Evolutionary conservation across 108 stramenopile genomes (phyloP), one percentile per base, ranked within the genome.

Genomic region (Mediolabrus comicus): DNA sequence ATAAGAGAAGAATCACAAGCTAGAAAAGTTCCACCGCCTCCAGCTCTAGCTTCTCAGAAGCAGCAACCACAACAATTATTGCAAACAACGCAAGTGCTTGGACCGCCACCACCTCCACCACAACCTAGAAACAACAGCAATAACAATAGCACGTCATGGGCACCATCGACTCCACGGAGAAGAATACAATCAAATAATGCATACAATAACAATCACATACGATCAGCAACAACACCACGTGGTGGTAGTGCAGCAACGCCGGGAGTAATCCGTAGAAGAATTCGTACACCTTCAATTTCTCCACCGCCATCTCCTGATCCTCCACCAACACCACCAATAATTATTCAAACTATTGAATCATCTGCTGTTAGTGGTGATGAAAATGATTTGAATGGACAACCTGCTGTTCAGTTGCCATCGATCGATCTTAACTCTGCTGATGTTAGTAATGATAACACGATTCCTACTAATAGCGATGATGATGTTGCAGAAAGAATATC

Each of bases 251-350:
- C 34, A 19, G 55, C 79, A 16, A 78, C 58, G 32, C 75, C 80
- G 2, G 75, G 80, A n/a, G 63, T 81, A 26, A 81, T 81, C 46
- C 80, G 80, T 53, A 22, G 64, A 28, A 66, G 46, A 31, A 22
- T 81, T 35, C 75, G 80, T 13, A 65, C 63, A 17, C 75, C 71
- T 4, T 81, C 65, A 0, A 26, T 72, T 24, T 72, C 71, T 60
- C 70, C 77, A 36, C 53, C 67, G 27, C 24, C 53, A 13, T 67
- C 65, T 79, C 27, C 25, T 58, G 32, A 62, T 49, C n/a, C 65
- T 5, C 51, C 58, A 39, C 51, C 17, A 1, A 32, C 59, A 60
- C 59, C n/a, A 30, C 1, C 17, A 3, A 27, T 13, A 12, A 35
- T 60, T 8, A 43, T 17, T 3, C 63, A 52, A 64, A 39, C 29